Base-by-base conservation (phyloP, 495 filamentous ascomycete genomes). In the Podospora pseudoanserina region DNA sequence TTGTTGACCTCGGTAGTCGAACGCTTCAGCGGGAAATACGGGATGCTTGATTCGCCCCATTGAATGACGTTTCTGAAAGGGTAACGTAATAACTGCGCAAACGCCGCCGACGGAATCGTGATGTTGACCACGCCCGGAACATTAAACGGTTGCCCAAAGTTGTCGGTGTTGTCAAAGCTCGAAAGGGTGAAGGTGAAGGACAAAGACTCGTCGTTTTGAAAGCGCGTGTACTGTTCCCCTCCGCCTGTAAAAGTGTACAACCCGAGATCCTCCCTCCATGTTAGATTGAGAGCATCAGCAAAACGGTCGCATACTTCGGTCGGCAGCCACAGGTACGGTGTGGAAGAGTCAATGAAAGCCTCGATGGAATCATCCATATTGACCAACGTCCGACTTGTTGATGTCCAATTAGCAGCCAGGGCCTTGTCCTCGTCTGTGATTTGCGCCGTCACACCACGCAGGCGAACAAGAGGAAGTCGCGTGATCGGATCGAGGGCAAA, bases 321-420 rank as follows among this genome's bases (percentile, higher is more conserved):
- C 3, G 90, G 90, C 3, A 92, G 83, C 89, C 88, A 91, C 0
- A 91, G 80, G 66, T 85, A 87, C 1, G 90, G 87, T 1, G 89
- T 89, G 3, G 88, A 87, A 18, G 87, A 87, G 71, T 92, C 90
- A 67, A 92, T 88, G 63, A 85, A 76, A 30, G 85, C 85, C 16
- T 74, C 75, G 18, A 85, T 77, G 18, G 81, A 80, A 68, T 85
- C 83, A 55, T 80, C 76, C 71, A 82, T 80, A 23, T 66, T 67
- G 16, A 80, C 76, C 6, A 89, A 76, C 11, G 79, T 49, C 16
- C 72, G 71, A 2, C 74, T 69, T 6, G 80, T 74, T 3, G 74
- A 71, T 5, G 77, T 77, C 82, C 81, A 86, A 19, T 67, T 79
- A 60, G 44, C 75, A 5, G 66, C 76, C 23, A 79, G 79, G 6